Evolutionary conservation across 345 rosid species (phyloP), one percentile per base, ranked within the genome.

Genomic region (Citrus reticulata): DNA sequence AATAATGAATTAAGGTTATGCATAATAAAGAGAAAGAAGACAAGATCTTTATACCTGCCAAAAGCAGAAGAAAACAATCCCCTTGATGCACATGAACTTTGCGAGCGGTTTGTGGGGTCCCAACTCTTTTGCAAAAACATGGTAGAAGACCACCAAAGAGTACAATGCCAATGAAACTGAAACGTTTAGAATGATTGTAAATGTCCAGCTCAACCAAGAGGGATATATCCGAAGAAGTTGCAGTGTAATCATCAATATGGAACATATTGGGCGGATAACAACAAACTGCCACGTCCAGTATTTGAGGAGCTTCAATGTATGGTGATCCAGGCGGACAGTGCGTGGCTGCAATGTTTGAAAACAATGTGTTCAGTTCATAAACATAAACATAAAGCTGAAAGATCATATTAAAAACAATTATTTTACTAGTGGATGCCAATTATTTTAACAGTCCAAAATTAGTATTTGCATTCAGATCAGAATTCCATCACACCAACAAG

Each of bases 241-340:
- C 22, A 93, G 85, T 0, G 81, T 81, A 76, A 96, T 90, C 98
- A 94, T 96, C 91, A 94, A 81, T 79, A 91, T 42, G 20, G 98
- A 96, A 80, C 93, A 94, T 78, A 91, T 77, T 1, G 99, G 99
- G 49, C 98, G 90, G 72, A 96, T 88, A 75, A 90, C 74, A 3
- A 94, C 98, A 78, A 94, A 96, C 69, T 96, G 99, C 99, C 98
- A 96, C 66, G 99, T 96, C 98, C 99, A 96, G 61, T 90, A 81
- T 81, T 94, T 96, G 73, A 96, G 88, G 68, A 89, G 98, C 85
- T 74, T 93, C 22, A 96, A 80, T 37, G 89, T 91, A 7, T 19
- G 92, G 62, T 88, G 97, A 86, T 96, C 87, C 78, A 96, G 80
- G 78, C 85, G 89, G 54, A 89, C 92, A 49, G 92, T 93, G 67